These are phyloP conservation scores for Penicillium sp. DNA, from an alignment of 2,329 filamentous ascomycete genomes.

Conservation along the genomic window DNA sequence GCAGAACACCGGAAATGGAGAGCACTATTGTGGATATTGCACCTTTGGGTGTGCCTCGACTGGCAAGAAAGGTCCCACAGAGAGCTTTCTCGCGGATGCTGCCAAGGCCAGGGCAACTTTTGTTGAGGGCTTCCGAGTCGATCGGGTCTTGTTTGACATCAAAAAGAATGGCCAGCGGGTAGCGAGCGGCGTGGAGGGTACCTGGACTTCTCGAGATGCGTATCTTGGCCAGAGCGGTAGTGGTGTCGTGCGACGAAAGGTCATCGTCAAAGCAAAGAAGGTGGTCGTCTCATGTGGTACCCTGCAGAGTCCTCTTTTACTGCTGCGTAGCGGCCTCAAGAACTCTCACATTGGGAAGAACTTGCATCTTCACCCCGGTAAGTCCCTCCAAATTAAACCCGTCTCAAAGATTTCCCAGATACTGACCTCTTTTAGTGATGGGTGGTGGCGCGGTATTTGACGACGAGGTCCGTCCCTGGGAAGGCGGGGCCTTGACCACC, in stretches of 20 bases:
- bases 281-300: constrained; percentile 76
- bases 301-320: constrained; percentile 70
- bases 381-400: no score
- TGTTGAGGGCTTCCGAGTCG: constrained; percentile 75
- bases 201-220: constrained; percentile 70
- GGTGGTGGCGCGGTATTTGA: constrained; percentile 60
- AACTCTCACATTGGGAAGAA: constrained; percentile 81
- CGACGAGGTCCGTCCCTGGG: constrained; percentile 68
- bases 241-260: constrained; percentile 54
- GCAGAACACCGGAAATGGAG: constrained; percentile 71
- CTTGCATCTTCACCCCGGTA: constrained; percentile 78
- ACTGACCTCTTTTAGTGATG: no score
- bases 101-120: constrained; percentile 73
- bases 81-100: constrained; percentile 76
- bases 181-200: constrained; percentile 69
- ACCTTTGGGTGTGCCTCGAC: constrained; percentile 59
- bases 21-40: constrained; percentile 72
- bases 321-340: constrained; percentile 74
- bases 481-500: constrained; percentile 75
- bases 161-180: constrained; percentile 49
- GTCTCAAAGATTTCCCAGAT: no score
- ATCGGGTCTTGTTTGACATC: constrained; percentile 65
- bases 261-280: constrained; percentile 73
- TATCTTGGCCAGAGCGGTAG: constrained; percentile 57
- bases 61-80: constrained; percentile 74